Evolutionary conservation across 2,329 filamentous ascomycete species (phyloP), one percentile per base, ranked within the genome.

Genomic region (Trichoderma sp.): DNA sequence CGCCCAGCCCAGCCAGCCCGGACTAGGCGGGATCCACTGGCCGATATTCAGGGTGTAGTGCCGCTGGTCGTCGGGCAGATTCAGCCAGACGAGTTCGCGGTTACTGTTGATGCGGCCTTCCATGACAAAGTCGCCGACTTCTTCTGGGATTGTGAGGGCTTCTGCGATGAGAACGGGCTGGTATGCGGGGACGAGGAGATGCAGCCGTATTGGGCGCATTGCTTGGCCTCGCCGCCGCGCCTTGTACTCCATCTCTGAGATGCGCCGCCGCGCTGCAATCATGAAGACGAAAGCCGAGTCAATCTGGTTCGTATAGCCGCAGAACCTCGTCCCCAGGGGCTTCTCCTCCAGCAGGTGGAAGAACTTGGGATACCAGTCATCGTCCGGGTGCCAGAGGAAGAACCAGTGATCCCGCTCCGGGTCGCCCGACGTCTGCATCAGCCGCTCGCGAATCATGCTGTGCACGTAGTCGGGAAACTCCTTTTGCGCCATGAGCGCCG

Each of bases 381-480:
- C 81, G 43, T 82, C 80, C 1, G 80, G 80, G 35, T 82, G 80
- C 43, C 78, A 82, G 2, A 82, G 74, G 40, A 82, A 82, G 70
- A 81, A 81, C 74, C 78, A 77, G 68, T 82, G 80, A 6, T 79
- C 74, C 27, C 71, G 73, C 33, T 73, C 69, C 1, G 72, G 72
- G 24, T 80, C 78, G 31, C 73, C 72, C 8, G 74, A 73, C 5
- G 78, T 78, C 68, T 79, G 77, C 6, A 72, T 75, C 29, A 80
- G 73, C 10, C 78, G 74, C 72, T 80, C 78, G n/a, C 74, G 71
- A 29, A 80, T 73, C 78, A 80, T 79, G 37, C 79, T 76, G 53
- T 79, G 76, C 19, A 80, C 78, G 16, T 79, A 79, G 24, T 77
- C 75, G 0, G 79, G 78, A 27, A 80, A 80, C 35, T 80, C 76